Evolutionary conservation across 495 filamentous ascomycete genomes (phyloP).

Genomic region (Talaromyces trachyspermus): DNA sequence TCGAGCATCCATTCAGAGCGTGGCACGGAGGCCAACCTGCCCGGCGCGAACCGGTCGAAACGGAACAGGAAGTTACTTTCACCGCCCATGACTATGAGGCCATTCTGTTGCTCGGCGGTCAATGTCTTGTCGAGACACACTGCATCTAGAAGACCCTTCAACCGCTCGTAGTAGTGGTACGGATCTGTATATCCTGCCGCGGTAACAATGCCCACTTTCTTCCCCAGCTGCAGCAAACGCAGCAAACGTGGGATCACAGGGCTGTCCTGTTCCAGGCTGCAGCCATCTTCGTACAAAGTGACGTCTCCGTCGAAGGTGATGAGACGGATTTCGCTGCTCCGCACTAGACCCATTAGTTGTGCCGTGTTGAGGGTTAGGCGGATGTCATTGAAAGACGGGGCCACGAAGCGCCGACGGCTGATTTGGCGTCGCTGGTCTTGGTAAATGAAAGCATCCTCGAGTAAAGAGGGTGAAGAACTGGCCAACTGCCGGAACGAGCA

Average conservation of each 20-base stretch:
- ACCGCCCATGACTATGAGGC: slow-evolving; percentile 85
- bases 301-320: slow-evolving; percentile 98
- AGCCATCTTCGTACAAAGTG: slow-evolving; percentile 90
- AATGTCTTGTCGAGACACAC: slow-evolving; percentile 57
- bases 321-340: slow-evolving; percentile 54
- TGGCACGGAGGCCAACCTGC: slow-evolving; percentile 50
- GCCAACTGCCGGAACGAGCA: slow-evolving; percentile 83
- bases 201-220: slow-evolving; percentile 89
- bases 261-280: slow-evolving; percentile 62
- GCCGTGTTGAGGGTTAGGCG: slow-evolving; percentile 89
- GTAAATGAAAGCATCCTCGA: slow-evolving; percentile 84
- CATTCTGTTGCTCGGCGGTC: slow-evolving; percentile 55
- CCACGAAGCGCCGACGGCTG: slow-evolving; percentile 85
- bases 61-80: slow-evolving; percentile 85
- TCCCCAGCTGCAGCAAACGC: slow-evolving; percentile 49
- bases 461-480: slow-evolving; percentile 85
- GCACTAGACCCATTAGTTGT: slow-evolving; percentile 78
- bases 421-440: slow-evolving; percentile 82
- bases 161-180: slow-evolving; percentile 70
- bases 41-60: slow-evolving; percentile 41
- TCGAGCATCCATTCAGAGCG: slow-evolving; percentile 71
- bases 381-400: slow-evolving; percentile 96
- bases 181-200: slow-evolving; percentile 93
- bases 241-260: slow-evolving; percentile 75
- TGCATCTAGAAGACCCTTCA: slow-evolving; percentile 77